Evolutionary conservation across 2,329 filamentous ascomycete species (phyloP).

Genomic region (Samsoniella hepiali): DNA sequence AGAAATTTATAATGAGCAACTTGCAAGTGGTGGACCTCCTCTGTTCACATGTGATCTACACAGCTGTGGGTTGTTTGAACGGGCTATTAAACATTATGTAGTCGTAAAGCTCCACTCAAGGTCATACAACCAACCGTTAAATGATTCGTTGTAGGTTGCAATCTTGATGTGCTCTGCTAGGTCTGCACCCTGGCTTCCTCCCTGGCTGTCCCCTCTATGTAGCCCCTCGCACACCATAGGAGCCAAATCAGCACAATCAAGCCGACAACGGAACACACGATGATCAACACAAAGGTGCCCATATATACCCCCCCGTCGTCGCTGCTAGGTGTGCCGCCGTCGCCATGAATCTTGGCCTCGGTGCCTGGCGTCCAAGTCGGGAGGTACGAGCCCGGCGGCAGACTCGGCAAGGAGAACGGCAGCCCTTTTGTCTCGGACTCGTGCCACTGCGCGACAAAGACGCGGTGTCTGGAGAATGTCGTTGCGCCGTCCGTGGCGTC

Average conservation of each 20-base stretch:
- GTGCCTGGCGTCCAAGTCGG: neutral
- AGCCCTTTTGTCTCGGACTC: neutral
- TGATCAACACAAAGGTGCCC: neutral
- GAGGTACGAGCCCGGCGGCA: neutral
- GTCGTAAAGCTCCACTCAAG: too few relatives aligned
- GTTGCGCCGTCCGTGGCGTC: neutral
- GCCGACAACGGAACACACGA: neutral
- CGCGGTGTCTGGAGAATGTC: neutral
- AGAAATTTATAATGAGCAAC: too few relatives aligned
- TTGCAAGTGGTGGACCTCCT: too few relatives aligned
- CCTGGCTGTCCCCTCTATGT: neutral
- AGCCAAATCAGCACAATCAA: neutral
- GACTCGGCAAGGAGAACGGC: neutral
- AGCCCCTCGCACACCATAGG: neutral
- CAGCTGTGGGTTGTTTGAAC: too few relatives aligned
- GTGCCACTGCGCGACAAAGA: conserved; percentile 8
- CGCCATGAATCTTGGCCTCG: neutral
- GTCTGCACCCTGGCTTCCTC: neutral
- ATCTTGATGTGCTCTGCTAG: too few relatives aligned
- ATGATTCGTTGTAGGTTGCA: too few relatives aligned
- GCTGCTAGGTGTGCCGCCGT: neutral
- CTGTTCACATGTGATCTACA: too few relatives aligned
- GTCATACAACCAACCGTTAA: too few relatives aligned
- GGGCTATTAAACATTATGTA: too few relatives aligned
- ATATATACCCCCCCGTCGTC: neutral